Evolutionary conservation across 2,329 filamentous ascomycete species (phyloP), one percentile per base, ranked within the genome.

Genomic region (Elsinoe necatrix): DNA sequence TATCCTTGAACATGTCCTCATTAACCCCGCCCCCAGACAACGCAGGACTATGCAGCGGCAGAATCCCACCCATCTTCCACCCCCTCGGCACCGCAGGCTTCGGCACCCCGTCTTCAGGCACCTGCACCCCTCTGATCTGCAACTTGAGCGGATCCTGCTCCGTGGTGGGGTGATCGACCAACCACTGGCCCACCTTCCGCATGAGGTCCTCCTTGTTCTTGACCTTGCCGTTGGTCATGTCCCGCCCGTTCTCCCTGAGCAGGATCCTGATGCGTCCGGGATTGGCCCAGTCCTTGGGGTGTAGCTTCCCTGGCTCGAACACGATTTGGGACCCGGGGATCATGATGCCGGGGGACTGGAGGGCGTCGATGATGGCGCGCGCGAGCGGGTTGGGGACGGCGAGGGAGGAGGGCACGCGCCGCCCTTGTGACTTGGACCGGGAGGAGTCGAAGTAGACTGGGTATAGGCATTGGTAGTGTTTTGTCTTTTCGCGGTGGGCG

Each of bases 241-340:
- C 66, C 60, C 72, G 72, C 31, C 80, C 80, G 59, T 81, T 76
- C 61, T 80, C 83, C 69, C 83, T 85, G 57, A 96, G 75, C 66
- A 85, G 75, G 51, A 97, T 83, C 64, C 88, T 84, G 61, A 97
- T 88, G 58, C 93, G 80, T 2, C 93, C 93, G 11, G 93, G 93
- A 75, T 98, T 98, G 57, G 86, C 85, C 93, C 93, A 98, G 76
- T 98, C 93, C 74, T 93, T 92, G 5, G 93, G 93, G 72, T 98
- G 93, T 59, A 84, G 80, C 77, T 95, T 95, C 68, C 87, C 86
- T 1, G 91, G 89, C 74, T 98, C 93, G 69, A 96, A 86, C 6
- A 93, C 83, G 42, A 86, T 84, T 60, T 81, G 79, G 34, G 89
- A 75, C 27, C 85, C 81, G 58, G 60, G 9, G 64, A 63, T 65